Percentiles rank a stretch among this genome's conserved stretches.
Evolutionary conservation across 306 rosid species (phyloP).

Genomic region (Cicer chorassanicum): DNA sequence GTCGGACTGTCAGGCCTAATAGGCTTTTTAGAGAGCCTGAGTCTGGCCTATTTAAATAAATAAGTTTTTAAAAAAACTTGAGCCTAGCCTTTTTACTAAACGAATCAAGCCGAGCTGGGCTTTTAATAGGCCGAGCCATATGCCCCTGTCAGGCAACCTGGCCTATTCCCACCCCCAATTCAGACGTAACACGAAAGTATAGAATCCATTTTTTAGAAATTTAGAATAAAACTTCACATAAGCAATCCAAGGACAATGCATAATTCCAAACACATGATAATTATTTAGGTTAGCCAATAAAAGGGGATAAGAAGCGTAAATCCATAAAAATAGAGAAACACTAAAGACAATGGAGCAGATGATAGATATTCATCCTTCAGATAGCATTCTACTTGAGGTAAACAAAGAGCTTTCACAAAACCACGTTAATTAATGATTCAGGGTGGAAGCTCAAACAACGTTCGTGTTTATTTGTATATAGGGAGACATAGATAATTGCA

Average conservation of each 20-base stretch:
- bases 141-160: too few relatives aligned
- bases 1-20: too few relatives aligned
- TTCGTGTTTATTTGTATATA: neutral
- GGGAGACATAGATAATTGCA: neutral
- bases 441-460: neutral
- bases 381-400: neutral
- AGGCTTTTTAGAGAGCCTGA: too few relatives aligned
- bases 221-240: neutral
- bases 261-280: neutral
- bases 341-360: slow-evolving; percentile 9
- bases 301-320: slow-evolving; percentile 1
- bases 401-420: slow-evolving; percentile 7
- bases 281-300: neutral
- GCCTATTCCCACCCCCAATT: too few relatives aligned
- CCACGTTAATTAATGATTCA: neutral
- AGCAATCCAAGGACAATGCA: slow-evolving; percentile 18
- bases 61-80: too few relatives aligned
- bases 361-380: neutral
- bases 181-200: too few relatives aligned
- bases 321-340: slow-evolving; percentile 10
- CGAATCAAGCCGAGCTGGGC: too few relatives aligned
- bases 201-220: too few relatives aligned
- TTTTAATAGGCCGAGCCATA: too few relatives aligned
- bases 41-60: too few relatives aligned
- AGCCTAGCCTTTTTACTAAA: too few relatives aligned